Conservation (phyloP, 2,329 filamentous ascomycete genomes). For the Amphichorda felina region DNA sequence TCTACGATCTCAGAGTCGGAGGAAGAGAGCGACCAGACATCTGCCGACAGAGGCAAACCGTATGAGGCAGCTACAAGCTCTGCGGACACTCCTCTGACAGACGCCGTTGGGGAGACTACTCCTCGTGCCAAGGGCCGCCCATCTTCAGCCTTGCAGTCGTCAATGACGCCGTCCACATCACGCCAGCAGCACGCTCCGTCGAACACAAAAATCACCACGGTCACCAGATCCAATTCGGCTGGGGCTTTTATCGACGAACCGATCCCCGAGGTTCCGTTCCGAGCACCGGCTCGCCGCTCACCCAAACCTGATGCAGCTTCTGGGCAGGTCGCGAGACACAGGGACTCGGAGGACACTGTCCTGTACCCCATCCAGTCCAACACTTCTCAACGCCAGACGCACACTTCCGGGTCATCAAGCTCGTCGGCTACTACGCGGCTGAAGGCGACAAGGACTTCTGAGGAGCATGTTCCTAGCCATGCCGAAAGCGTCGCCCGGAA, state of each 20-base stretch:
- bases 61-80: no score
- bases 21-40: slow-evolving; percentile 13
- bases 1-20: slow-evolving; percentile 32
- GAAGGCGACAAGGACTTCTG: slow-evolving; percentile 43
- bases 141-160: not conserved
- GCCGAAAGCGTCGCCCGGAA: slow-evolving; percentile 51
- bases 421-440: slow-evolving; percentile 37
- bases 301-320: slow-evolving; percentile 12
- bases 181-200: slow-evolving; percentile 9
- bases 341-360: slow-evolving; percentile 22
- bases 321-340: slow-evolving; percentile 21
- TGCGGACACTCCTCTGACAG: no score
- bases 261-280: slow-evolving; percentile 15
- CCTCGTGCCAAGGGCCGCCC: slow-evolving; percentile 5
- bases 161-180: slow-evolving; percentile 6
- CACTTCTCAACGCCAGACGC: slow-evolving; percentile 21
- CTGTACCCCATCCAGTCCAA: slow-evolving; percentile 10
- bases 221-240: slow-evolving; percentile 16
- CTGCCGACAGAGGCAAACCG: not conserved
- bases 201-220: slow-evolving; percentile 21
- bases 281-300: not conserved
- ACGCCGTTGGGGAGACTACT: no score
- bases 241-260: slow-evolving; percentile 19
- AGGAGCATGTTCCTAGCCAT: slow-evolving; percentile 37
- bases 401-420: slow-evolving; percentile 38